A percentile compares a stretch with the other conserved stretches of the same genome.
phyloP scores from a whole-genome alignment of 2,329 filamentous ascomycete genomes.

The Ophiostoma perfectum region DNA sequence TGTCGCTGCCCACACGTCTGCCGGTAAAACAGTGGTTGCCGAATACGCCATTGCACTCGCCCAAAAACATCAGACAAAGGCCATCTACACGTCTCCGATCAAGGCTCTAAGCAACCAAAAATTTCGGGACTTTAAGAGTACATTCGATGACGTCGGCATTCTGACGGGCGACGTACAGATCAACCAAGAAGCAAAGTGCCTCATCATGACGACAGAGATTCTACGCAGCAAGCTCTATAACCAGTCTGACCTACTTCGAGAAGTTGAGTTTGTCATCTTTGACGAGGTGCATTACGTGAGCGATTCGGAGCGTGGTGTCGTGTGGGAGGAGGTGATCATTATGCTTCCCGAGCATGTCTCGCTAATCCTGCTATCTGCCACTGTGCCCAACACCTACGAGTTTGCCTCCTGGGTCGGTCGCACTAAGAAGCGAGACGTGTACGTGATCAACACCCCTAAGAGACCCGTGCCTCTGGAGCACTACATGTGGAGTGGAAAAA shows the following conservation, averaged over 20 bases:
- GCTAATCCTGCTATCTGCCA: conserved; percentile 88
- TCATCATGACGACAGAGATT: conserved; percentile 99
- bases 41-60: conserved; percentile 96
- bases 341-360: conserved; percentile 98
- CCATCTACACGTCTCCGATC: conserved; percentile 97
- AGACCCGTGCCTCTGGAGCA: conserved; percentile 92
- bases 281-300: conserved; percentile 99
- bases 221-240: conserved; percentile 96
- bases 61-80: conserved; percentile 98
- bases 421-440: conserved; percentile 98
- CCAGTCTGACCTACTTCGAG: conserved; percentile 89
- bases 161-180: conserved; percentile 97
- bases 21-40: conserved; percentile 95
- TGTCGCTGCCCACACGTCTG: conserved; percentile 94
- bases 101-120: conserved; percentile 98
- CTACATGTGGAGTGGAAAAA: conserved; percentile 91
- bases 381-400: conserved; percentile 94
- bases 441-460: conserved; percentile 96
- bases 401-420: conserved; percentile 98
- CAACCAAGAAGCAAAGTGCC: conserved; percentile 90
- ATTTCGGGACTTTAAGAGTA: conserved; percentile 85
- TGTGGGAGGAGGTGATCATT: conserved; percentile 99
- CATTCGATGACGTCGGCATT: conserved; percentile 94
- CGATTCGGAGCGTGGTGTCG: conserved; percentile 88
- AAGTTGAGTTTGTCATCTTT: conserved; percentile 98